Evolutionary conservation across 192 early-diverging fungal species (phyloP).

Genomic region (Backusella circina): DNA sequence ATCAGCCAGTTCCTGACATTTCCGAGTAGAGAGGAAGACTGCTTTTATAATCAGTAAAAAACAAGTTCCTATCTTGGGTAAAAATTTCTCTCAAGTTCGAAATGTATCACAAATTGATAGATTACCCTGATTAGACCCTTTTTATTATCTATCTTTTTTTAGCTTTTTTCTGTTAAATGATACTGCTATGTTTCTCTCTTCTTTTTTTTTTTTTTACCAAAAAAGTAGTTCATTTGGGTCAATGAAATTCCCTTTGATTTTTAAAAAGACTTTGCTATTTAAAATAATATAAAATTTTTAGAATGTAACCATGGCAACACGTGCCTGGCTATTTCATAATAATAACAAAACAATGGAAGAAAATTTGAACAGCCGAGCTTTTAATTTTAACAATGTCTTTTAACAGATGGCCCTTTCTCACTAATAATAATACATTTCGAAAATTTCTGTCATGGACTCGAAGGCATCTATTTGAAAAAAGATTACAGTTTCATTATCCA

Average conservation of each 20-base stretch:
- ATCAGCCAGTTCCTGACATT: neutral
- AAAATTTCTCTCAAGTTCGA: neutral
- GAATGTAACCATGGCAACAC: neutral
- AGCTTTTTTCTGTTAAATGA: neutral
- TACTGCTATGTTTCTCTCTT: neutral
- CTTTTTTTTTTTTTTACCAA: neutral
- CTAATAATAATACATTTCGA: neutral
- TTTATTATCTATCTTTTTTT: neutral
- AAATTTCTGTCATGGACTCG: neutral
- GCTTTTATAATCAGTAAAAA: neutral
- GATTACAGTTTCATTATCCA: neutral
- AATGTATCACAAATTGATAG: neutral
- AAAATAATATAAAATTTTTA: neutral
- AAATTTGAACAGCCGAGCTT: neutral
- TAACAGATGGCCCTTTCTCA: neutral
- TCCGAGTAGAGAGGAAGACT: neutral
- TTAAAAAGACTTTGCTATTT: too few species aligned
- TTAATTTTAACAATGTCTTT: neutral
- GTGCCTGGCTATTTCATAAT: neutral
- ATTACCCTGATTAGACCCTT: neutral
- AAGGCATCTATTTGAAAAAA: neutral
- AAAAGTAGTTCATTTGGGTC: neutral
- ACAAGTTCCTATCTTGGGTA: neutral
- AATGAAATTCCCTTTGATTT: neutral
- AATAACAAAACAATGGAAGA: neutral